Percentiles rank a stretch among this genome's conserved stretches.
These are phyloP conservation scores for Herpetomonas samuelpessoai DNA, from an alignment of 208 protist genomes.

Conservation along the genomic window DNA sequence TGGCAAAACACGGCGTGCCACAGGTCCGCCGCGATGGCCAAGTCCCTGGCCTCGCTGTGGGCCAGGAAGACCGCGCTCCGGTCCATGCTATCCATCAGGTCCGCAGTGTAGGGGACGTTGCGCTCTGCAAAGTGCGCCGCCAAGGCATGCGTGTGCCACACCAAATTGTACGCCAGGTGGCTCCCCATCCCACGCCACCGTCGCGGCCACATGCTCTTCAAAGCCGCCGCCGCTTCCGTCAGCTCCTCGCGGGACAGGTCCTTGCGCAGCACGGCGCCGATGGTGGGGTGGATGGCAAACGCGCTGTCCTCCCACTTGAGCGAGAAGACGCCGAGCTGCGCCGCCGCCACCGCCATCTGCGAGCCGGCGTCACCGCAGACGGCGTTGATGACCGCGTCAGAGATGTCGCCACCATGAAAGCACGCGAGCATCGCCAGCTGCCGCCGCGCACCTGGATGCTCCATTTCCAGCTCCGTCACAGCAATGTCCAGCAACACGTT, in stretches of 20 bases:
- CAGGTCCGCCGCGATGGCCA: slow-evolving; percentile 59
- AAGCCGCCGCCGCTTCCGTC: slow-evolving; percentile 19
- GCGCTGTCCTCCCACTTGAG: slow-evolving; percentile 66
- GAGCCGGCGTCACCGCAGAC: slow-evolving; percentile 38
- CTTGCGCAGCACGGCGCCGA: slow-evolving; percentile 38
- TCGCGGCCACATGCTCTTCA: slow-evolving; percentile 68
- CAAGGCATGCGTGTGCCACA: slow-evolving; percentile 70
- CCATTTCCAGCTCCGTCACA: slow-evolving; percentile 33
- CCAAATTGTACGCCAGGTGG: slow-evolving; percentile 50
- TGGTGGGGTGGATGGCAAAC: slow-evolving; percentile 56
- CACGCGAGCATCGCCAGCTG: slow-evolving; percentile 45
- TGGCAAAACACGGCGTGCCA: slow-evolving; percentile 35
- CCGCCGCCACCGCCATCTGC: slow-evolving; percentile 32
- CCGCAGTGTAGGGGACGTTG: slow-evolving; percentile 22
- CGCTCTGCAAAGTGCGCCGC: slow-evolving; percentile 17
- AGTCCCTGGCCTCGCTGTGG: slow-evolving; percentile 51
- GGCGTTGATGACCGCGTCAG: slow-evolving; percentile 44
- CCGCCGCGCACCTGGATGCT: slow-evolving; percentile 26
- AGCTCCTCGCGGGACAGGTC: slow-evolving; percentile 9
- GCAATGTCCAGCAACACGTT: slow-evolving; percentile 46
- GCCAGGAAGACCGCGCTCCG: slow-evolving; percentile 68
- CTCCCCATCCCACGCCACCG: slow-evolving; percentile 67
- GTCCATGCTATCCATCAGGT: slow-evolving; percentile 52
- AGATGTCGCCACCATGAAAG: slow-evolving; percentile 60
- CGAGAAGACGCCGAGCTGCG: slow-evolving; percentile 56